Conservation (phyloP, 129 eudicot species). For the Escallonia herrerae region DNA sequence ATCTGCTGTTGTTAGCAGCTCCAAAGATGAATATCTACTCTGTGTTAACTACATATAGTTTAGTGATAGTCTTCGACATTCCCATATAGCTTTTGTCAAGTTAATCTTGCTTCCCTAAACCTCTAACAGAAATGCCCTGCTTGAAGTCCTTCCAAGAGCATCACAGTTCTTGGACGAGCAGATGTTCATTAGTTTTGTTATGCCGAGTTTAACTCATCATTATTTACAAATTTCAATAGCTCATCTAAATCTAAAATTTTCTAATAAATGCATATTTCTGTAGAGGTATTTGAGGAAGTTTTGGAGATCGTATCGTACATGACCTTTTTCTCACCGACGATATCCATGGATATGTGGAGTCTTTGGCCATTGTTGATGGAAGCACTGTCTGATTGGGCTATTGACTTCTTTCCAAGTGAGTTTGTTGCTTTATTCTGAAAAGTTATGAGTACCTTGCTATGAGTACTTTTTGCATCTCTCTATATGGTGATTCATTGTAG, state of each 20-base stretch:
- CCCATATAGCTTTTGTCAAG: too few relatives aligned
- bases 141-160: too few relatives aligned
- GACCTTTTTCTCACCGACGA: conserved; percentile 91
- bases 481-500: neutral
- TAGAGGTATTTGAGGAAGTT: conserved; percentile 96
- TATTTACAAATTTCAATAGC: too few relatives aligned
- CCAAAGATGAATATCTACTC: too few relatives aligned
- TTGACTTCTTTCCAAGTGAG: conserved; percentile 92
- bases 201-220: too few relatives aligned
- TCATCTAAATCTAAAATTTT: neutral
- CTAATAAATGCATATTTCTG: conserved; percentile 12
- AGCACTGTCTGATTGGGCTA: conserved; percentile 95
- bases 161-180: too few relatives aligned
- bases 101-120: too few relatives aligned
- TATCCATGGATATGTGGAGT: conserved; percentile 98
- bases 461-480: neutral
- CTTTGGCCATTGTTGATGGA: conserved; percentile 94
- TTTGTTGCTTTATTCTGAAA: neutral
- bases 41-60: too few relatives aligned
- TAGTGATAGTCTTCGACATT: too few relatives aligned
- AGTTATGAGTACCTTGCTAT: neutral
- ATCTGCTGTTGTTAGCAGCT: too few relatives aligned
- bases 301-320: conserved; percentile 89
- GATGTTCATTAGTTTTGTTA: too few relatives aligned
- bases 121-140: too few relatives aligned